Conservation (phyloP, 495 filamentous ascomycete species). For the Tuber calosporum region DNA sequence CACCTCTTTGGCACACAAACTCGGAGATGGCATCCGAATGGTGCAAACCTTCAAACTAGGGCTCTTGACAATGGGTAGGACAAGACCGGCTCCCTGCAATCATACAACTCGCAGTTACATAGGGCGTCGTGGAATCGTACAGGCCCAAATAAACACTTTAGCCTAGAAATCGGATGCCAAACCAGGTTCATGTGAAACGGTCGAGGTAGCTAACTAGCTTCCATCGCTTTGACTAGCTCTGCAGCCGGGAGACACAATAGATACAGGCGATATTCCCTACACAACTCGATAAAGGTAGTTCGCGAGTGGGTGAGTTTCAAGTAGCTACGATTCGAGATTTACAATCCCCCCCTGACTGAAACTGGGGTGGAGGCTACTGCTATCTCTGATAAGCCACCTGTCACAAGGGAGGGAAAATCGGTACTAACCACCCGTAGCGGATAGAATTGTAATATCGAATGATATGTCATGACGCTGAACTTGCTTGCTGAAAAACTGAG, state of each 20-base stretch:
- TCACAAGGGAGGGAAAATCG: neutral
- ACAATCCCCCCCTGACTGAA: rapidly evolving
- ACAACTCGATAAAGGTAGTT: neutral
- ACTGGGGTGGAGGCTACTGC: rapidly evolving
- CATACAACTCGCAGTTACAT: neutral
- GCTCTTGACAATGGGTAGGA: too few species aligned
- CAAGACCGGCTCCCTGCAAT: too few species aligned
- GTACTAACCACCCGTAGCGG: too few species aligned
- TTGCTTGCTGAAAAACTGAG: neutral
- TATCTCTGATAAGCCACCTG: neutral
- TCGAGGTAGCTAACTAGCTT: neutral
- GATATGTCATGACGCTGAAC: neutral
- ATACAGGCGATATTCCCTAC: too few species aligned
- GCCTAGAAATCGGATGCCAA: neutral
- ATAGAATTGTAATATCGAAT: neutral
- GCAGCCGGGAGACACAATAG: too few species aligned
- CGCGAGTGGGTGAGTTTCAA: neutral
- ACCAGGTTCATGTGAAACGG: neutral
- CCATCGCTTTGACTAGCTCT: too few species aligned
- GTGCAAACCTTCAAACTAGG: too few species aligned
- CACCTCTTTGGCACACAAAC: too few species aligned
- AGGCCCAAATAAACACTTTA: neutral
- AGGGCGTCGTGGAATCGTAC: neutral
- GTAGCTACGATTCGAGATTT: neutral
- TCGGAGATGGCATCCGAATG: too few species aligned